phyloP scores from a whole-genome alignment of 2,329 filamentous ascomycete species.

The Fusarium cyanostomum region DNA sequence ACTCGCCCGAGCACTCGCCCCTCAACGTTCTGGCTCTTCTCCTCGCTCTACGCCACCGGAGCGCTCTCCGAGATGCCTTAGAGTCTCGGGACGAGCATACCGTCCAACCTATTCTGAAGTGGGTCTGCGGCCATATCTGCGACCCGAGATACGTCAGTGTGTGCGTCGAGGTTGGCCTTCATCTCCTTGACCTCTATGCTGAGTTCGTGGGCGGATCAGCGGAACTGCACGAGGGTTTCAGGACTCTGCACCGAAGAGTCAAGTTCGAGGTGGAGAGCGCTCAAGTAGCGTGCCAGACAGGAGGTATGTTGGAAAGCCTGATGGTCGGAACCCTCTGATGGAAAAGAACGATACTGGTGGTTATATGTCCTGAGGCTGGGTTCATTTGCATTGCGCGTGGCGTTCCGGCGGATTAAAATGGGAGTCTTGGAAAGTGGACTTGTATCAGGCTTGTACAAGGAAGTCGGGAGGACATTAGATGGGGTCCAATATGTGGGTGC shows the following conservation, averaged over 20 bases:
- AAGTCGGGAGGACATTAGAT: background rate
- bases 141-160: slow-evolving; percentile 84
- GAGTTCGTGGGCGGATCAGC: slow-evolving; percentile 78
- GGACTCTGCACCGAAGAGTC: slow-evolving; percentile 75
- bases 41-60: slow-evolving; percentile 86
- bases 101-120: slow-evolving; percentile 83
- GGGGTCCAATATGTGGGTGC: background rate
- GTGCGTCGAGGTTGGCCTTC: slow-evolving; percentile 83
- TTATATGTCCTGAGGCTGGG: slow-evolving; percentile 38
- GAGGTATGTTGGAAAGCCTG: slow-evolving; percentile 84
- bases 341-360: slow-evolving; percentile 13
- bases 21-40: slow-evolving; percentile 79
- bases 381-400: slow-evolving; percentile 43
- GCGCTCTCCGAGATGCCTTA: slow-evolving; percentile 82
- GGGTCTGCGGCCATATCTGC: slow-evolving; percentile 82
- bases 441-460: slow-evolving; percentile 29
- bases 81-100: slow-evolving; percentile 81
- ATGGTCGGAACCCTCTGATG: slow-evolving; percentile 52
- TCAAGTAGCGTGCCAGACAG: slow-evolving; percentile 81
- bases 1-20: slow-evolving; percentile 62
- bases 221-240: slow-evolving; percentile 76
- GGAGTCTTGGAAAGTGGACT: slow-evolving; percentile 36
- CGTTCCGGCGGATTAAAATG: slow-evolving; percentile 42
- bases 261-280: slow-evolving; percentile 82
- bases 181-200: slow-evolving; percentile 87